Percentiles rank a stretch among this genome's conserved stretches.
phyloP scores from a whole-genome alignment of 768 basidiomycete species.

The Russula vinacea region DNA sequence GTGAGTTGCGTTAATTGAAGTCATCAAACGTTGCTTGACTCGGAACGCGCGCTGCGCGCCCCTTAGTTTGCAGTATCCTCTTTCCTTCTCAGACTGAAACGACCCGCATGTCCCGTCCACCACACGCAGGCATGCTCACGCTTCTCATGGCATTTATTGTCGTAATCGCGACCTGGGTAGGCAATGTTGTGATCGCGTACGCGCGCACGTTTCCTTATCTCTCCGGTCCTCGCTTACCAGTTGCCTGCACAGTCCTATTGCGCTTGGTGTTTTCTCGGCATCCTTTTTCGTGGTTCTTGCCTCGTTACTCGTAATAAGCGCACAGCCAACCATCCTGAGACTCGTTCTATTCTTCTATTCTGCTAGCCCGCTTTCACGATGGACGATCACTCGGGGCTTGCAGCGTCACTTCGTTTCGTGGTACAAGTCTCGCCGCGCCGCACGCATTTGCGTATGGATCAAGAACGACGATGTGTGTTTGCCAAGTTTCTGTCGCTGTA shows the following conservation, averaged over 20 bases:
- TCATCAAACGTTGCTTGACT: background rate
- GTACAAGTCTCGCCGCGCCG: conserved; percentile 25
- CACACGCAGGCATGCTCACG: conserved; percentile 20
- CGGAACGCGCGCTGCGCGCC: background rate
- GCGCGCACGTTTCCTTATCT: background rate
- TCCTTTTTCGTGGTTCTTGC: conserved; percentile 22
- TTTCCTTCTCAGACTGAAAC: conserved; percentile 27
- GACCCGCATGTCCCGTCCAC: conserved; percentile 26
- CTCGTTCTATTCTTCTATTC: conserved; percentile 15
- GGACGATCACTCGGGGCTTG: conserved; percentile 12
- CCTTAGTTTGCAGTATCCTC: conserved; percentile 27
- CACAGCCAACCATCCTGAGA: conserved; percentile 22
- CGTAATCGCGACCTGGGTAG: conserved; percentile 22
- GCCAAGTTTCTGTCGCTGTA: background rate
- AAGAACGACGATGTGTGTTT: conserved; percentile 28
- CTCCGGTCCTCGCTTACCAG: background rate
- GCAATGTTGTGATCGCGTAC: conserved; percentile 28
- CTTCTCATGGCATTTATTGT: conserved; percentile 26
- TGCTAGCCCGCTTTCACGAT: conserved; percentile 19
- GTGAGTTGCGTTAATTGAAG: conserved; percentile 11
- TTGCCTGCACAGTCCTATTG: conserved; percentile 18
- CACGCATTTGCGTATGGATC: conserved; percentile 29
- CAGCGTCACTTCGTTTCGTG: conserved; percentile 14
- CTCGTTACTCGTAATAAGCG: conserved; percentile 16
- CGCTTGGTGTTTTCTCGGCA: conserved; percentile 25